Evolutionary conservation across 805 yeast genomes (phyloP).

Genomic region (Zygotorulaspora chibaensis): DNA sequence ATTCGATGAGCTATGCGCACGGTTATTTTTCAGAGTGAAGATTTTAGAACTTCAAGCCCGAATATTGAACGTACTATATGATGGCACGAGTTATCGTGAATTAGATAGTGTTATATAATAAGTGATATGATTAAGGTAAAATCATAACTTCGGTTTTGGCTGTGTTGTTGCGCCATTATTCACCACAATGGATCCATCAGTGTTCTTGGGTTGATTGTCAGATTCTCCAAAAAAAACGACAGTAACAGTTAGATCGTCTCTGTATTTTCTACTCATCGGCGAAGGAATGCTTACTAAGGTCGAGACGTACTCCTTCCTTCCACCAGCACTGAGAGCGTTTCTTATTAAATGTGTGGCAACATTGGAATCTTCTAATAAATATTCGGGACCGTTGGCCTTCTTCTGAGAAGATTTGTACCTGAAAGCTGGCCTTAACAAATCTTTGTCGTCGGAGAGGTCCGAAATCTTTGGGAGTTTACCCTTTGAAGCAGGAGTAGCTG

Average conservation of each 20-base stretch:
- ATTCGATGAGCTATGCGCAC: not conserved
- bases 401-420: slow-evolving; percentile 44
- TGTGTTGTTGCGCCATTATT: slow-evolving; percentile 28
- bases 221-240: slow-evolving; percentile 83
- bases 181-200: slow-evolving; percentile 21
- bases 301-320: slow-evolving; percentile 80
- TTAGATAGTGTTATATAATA: not conserved
- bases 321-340: slow-evolving; percentile 87
- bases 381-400: slow-evolving; percentile 35
- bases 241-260: slow-evolving; percentile 95
- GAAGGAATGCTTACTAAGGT: slow-evolving; percentile 87
- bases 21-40: not conserved
- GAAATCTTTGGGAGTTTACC: slow-evolving; percentile 54
- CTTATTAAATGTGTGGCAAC: slow-evolving; percentile 91
- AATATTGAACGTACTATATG: not conserved
- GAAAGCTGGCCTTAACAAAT: slow-evolving; percentile 66
- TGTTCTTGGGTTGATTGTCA: slow-evolving; percentile 25
- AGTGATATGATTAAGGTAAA: not conserved
- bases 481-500: slow-evolving; percentile 4
- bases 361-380: slow-evolving; percentile 73
- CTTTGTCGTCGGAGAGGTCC: slow-evolving; percentile 56
- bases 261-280: slow-evolving; percentile 83
- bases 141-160: slow-evolving; percentile 25
- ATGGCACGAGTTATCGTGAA: not conserved
- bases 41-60: too few relatives aligned